Evolutionary conservation across 2,329 filamentous ascomycete genomes (phyloP), one percentile per base, ranked within the genome.

Genomic region (Hirsutella thompsonii): DNA sequence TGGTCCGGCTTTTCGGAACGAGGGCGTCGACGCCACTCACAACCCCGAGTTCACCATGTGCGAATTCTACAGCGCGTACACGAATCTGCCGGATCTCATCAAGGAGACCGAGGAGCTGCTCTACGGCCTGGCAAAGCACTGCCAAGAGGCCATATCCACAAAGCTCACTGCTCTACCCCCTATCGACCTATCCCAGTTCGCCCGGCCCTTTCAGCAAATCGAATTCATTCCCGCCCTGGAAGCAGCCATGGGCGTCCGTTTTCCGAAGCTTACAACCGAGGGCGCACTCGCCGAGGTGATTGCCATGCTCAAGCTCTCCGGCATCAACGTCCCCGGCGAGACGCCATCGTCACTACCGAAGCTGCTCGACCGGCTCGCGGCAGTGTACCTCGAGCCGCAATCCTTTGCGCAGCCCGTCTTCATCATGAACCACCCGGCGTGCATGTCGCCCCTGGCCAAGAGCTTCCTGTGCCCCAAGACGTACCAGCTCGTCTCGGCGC

Each of bases 41-140:
- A 98, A 98, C 55, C 90, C 92, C 0, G 92, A 98, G 57, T 98
- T 96, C 63, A 92, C 85, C 36, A 96, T 86, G 45, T 96, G 90
- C 67, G 92, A 98, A 63, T 96, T 94, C 63, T 98, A 98, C 62
- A 81, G 83, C 46, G 81, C 89, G 3, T 93, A 89, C 53, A 79
- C 82, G 45, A 83, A 81, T 47, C 71, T 95, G 0, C 66, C 79
- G 29, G 76, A 84, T 34, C 66, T 96, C 39, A 88, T 94, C 54
- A 56, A 61, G 18, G 76, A 79, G 56, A 96, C 90, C 1, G 83
- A 92, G 57, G 65, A 70, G 13, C 62, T 96, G 37, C 61, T 95
- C 26, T 65, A 57, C 28, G 69, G 72, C 16, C 66, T 89, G 14
- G 72, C 75, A 9, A 52, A 60, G 14, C 68, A 72, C 46, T 70